Conservation (phyloP, 805 yeast genomes). For the Blastobotrys robertii region DNA sequence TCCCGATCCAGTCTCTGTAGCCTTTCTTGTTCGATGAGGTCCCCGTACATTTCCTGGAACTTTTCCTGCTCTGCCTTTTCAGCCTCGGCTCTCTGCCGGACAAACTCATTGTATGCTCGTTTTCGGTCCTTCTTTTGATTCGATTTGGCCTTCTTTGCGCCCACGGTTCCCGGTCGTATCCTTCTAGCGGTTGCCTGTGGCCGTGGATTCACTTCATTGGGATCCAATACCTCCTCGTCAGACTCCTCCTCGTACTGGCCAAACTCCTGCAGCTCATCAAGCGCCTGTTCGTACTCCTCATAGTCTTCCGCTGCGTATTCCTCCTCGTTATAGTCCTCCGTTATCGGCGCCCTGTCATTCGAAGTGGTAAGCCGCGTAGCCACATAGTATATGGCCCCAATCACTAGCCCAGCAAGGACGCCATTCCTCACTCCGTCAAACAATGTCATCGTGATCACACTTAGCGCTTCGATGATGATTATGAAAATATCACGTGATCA, state of each 20-base stretch:
- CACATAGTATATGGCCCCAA: too few species aligned
- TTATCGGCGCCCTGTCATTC: background rate
- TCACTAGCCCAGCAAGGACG: too few species aligned
- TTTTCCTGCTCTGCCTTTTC: conserved; percentile 15
- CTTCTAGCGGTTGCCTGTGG: background rate
- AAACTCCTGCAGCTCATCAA: background rate
- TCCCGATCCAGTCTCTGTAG: conserved; percentile 7
- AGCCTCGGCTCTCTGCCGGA: conserved; percentile 24
- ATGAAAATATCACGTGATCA: too few species aligned
- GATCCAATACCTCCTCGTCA: conserved; percentile 4
- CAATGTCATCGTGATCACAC: too few species aligned
- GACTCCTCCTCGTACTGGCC: background rate
- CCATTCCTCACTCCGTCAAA: too few species aligned
- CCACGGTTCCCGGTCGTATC: conserved; percentile 18
- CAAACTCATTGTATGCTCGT: conserved; percentile 26
- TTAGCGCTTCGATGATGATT: too few species aligned
- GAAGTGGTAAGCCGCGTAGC: background rate
- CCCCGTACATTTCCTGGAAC: conserved; percentile 24
- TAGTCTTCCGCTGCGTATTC: conserved; percentile 5
- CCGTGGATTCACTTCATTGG: background rate
- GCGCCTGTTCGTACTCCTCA: conserved; percentile 4
- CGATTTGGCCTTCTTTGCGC: conserved; percentile 27
- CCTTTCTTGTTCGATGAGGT: conserved; percentile 22
- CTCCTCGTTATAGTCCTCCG: conserved; percentile 1
- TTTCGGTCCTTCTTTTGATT: conserved; percentile 25